phyloP scores from a whole-genome alignment of 805 yeast species.

The Wickerhamomyces xylosicus region DNA sequence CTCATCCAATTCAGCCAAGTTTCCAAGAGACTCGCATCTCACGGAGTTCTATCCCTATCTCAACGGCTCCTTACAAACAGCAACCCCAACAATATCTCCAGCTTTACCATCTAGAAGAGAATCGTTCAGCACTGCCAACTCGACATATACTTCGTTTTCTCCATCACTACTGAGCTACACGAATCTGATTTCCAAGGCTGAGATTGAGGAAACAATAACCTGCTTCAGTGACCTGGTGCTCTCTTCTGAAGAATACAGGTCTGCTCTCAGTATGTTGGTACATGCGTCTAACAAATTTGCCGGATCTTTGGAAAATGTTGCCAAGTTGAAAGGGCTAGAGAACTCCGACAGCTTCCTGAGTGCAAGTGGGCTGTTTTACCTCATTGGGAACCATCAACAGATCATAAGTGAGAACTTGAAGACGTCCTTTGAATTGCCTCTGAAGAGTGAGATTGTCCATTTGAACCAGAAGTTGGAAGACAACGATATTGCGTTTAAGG shows the following conservation, averaged over 20 bases:
- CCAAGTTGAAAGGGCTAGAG: slow-evolving; percentile 54
- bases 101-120: slow-evolving; percentile 8
- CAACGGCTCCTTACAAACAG: slow-evolving; percentile 18
- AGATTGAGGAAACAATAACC: slow-evolving; percentile 38
- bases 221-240: slow-evolving; percentile 36
- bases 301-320: slow-evolving; percentile 51
- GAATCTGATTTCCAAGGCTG: slow-evolving; percentile 49
- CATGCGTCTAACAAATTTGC: slow-evolving; percentile 66
- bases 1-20: slow-evolving; percentile 14
- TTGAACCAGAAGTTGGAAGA: slow-evolving; percentile 33
- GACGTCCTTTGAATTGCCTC: slow-evolving; percentile 46
- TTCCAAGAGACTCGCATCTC: slow-evolving; percentile 17
- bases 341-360: slow-evolving; percentile 55
- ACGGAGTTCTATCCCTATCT: slow-evolving; percentile 20
- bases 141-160: slow-evolving; percentile 13
- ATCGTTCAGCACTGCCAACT: slow-evolving; percentile 14
- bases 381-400: slow-evolving; percentile 70
- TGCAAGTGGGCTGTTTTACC: slow-evolving; percentile 69
- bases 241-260: slow-evolving; percentile 36
- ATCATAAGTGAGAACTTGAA: slow-evolving; percentile 49
- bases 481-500: slow-evolving; percentile 45
- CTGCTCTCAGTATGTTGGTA: slow-evolving; percentile 37
- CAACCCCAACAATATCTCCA: slow-evolving; percentile 17
- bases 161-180: slow-evolving; percentile 46
- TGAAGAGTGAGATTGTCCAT: slow-evolving; percentile 31